Conservation (phyloP, 768 basidiomycete species). For the Leccinellum albellum region DNA sequence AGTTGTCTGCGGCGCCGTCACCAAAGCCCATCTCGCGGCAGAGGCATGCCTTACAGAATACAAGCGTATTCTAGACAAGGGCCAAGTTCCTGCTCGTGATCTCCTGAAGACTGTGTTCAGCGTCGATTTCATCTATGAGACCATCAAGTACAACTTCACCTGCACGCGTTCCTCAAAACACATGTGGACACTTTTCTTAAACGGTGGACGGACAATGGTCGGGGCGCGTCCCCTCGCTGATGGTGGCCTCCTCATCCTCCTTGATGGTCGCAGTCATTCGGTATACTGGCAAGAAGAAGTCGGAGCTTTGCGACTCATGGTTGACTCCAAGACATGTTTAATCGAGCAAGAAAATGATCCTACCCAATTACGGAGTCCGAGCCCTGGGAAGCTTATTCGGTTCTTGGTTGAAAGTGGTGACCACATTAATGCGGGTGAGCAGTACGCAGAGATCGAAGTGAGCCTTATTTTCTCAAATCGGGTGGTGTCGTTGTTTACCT, state of each 20-base stretch:
- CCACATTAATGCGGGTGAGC: conserved; percentile 93
- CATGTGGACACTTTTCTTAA: conserved; percentile 92
- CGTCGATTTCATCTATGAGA: conserved; percentile 97
- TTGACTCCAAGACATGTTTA: conserved; percentile 96
- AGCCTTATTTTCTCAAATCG: conserved; percentile 16
- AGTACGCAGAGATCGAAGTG: conserved; percentile 97
- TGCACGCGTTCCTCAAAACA: conserved; percentile 86
- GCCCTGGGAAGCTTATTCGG: conserved; percentile 93
- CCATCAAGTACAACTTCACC: conserved; percentile 91
- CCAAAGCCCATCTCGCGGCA: conserved; percentile 88
- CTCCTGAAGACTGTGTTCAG: conserved; percentile 95
- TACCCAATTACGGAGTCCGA: conserved; percentile 92
- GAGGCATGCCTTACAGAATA: conserved; percentile 91
- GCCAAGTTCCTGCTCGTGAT: conserved; percentile 93
- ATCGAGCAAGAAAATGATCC: conserved; percentile 99
- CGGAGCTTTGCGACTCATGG: conserved; percentile 85
- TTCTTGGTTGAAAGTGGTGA: conserved; percentile 97
- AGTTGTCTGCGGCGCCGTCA: conserved; percentile 93
- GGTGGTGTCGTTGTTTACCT: not conserved
- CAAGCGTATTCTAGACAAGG: conserved; percentile 94
- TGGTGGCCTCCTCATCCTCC: conserved; percentile 85
- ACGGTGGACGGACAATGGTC: conserved; percentile 89
- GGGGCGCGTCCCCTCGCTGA: conserved; percentile 92
- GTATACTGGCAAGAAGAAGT: conserved; percentile 99
- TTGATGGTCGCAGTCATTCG: conserved; percentile 94